phyloP scores from a whole-genome alignment of 2,329 filamentous ascomycete genomes.

The Fusarium heterosporum region DNA sequence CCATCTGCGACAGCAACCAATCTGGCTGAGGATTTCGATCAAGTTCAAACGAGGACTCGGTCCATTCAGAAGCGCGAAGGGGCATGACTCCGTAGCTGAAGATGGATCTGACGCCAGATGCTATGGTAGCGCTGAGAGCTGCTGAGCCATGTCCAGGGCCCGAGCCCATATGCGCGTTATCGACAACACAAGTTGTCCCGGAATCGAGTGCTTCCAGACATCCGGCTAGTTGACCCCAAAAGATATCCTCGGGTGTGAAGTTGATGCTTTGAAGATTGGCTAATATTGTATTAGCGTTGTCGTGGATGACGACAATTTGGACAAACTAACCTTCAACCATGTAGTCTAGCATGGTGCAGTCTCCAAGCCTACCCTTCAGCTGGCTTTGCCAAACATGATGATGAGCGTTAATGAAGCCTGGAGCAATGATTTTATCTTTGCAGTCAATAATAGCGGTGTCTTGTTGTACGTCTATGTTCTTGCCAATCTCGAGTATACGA shows the following conservation, averaged over 20 bases:
- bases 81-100: slow-evolving; percentile 13
- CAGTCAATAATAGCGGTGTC: not conserved
- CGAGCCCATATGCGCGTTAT: slow-evolving; percentile 10
- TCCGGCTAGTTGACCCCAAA: slow-evolving; percentile 13
- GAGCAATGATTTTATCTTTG: fast-evolving
- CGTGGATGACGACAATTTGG: fast-evolving
- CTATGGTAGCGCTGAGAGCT: not conserved
- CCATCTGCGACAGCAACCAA: slow-evolving; percentile 11
- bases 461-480: fast-evolving
- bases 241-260: not conserved
- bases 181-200: slow-evolving; percentile 12
- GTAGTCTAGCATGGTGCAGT: slow-evolving; percentile 18
- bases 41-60: slow-evolving; percentile 10
- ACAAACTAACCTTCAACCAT: slow-evolving; percentile 1
- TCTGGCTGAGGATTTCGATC: slow-evolving; percentile 1
- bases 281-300: not conserved
- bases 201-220: slow-evolving; percentile 8
- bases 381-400: slow-evolving; percentile 22
- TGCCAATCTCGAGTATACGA: not conserved
- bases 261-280: slow-evolving; percentile 20
- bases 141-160: not conserved
- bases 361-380: slow-evolving; percentile 6
- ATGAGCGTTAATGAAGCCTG: slow-evolving; percentile 4
- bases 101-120: not conserved
- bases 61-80: not conserved